Evolutionary conservation across 75 land plant species (phyloP).

Genomic region (Pinus tabuliformis): DNA sequence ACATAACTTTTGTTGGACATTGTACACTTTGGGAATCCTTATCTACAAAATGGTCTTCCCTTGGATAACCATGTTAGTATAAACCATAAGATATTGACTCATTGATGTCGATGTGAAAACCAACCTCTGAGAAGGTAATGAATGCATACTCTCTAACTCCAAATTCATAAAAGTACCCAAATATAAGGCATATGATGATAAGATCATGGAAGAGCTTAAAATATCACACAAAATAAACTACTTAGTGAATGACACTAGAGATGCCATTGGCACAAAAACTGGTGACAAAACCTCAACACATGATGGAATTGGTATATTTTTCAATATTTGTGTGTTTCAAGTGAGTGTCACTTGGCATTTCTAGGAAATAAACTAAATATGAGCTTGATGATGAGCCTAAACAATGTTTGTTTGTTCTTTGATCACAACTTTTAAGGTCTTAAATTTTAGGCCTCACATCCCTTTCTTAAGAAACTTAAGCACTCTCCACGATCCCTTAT

Average conservation of each 20-base stretch:
- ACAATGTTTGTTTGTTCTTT: not conserved
- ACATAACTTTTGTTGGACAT: too few species aligned
- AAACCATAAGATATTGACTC: not conserved
- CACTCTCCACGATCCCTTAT: too few species aligned
- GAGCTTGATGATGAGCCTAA: not conserved
- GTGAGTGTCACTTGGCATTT: not conserved
- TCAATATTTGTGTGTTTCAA: not conserved
- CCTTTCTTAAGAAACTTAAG: too few species aligned
- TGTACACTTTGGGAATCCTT: too few species aligned
- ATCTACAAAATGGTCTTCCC: too few species aligned
- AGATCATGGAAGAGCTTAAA: not conserved
- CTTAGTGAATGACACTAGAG: not conserved
- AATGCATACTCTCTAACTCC: conserved; percentile 3
- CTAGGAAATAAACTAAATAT: not conserved
- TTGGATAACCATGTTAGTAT: not conserved
- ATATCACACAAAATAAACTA: not conserved
- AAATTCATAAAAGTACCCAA: not conserved
- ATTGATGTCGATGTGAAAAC: not conserved
- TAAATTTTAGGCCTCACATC: too few species aligned
- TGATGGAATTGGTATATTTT: not conserved
- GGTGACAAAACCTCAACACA: too few species aligned
- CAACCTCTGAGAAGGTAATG: not conserved
- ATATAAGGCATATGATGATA: not conserved
- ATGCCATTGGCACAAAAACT: not conserved
- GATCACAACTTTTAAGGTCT: too few species aligned